phyloP scores from a whole-genome alignment of 2,329 filamentous ascomycete genomes.

The Cytospora mali region DNA sequence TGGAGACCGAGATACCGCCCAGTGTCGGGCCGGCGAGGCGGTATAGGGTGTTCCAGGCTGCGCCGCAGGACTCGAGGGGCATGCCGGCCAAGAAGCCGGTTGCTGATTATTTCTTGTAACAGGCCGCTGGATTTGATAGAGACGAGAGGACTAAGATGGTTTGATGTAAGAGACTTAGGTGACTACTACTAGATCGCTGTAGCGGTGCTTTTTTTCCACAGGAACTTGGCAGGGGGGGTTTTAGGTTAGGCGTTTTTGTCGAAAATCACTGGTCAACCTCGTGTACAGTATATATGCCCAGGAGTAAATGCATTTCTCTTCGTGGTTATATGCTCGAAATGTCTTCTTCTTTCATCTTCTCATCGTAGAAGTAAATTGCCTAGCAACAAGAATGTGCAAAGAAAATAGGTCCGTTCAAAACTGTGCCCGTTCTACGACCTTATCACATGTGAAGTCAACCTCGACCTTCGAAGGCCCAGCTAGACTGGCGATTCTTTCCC shows the following conservation, averaged over 20 bases:
- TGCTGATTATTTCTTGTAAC: conserved; percentile 87
- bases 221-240: conserved; percentile 33
- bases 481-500: neutral
- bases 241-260: conserved; percentile 17
- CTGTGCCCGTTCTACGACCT: too few species aligned
- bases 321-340: neutral
- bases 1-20: conserved; percentile 47
- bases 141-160: too few species aligned
- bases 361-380: neutral
- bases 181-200: neutral
- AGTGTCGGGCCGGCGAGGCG: conserved; percentile 77
- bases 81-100: conserved; percentile 99
- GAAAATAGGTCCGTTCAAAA: too few species aligned
- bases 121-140: too few species aligned
- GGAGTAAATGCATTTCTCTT: neutral
- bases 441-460: too few species aligned
- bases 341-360: neutral
- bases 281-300: too few species aligned
- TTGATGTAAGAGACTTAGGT: too few species aligned
- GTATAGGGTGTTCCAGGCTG: conserved; percentile 95
- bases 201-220: conserved; percentile 1
- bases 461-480: too few species aligned
- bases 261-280: conserved; percentile 3
- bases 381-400: neutral
- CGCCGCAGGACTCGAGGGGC: conserved; percentile 90